Evolutionary conservation across 73 alveolate genomes (phyloP).

Genomic region (Tetrahymena malaccensis): DNA sequence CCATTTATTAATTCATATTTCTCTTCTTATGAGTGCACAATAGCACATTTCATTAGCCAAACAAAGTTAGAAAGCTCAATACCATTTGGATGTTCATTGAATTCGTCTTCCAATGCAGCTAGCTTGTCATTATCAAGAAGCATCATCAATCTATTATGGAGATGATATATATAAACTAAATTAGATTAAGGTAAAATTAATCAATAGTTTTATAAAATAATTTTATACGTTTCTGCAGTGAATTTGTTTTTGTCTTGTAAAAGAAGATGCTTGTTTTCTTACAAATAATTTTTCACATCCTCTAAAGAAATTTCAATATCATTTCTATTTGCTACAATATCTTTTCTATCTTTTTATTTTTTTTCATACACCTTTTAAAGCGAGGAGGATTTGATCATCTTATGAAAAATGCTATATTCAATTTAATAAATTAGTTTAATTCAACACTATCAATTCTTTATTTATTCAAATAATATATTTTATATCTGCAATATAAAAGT

Average conservation of each 20-base stretch:
- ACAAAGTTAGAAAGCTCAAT: slow-evolving; percentile 67
- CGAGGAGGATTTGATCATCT: background rate
- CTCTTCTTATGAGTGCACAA: slow-evolving; percentile 61
- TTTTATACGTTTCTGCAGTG: background rate
- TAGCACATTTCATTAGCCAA: slow-evolving; percentile 74
- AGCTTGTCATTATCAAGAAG: slow-evolving; percentile 87
- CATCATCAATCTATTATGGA: slow-evolving; percentile 80
- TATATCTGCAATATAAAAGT: background rate
- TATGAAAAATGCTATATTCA: background rate
- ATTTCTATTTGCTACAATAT: background rate
- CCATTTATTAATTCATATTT: slow-evolving; percentile 92
- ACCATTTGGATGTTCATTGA: slow-evolving; percentile 83
- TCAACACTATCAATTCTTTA: no score
- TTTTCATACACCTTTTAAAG: background rate
- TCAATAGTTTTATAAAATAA: background rate
- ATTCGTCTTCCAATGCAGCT: slow-evolving; percentile 86
- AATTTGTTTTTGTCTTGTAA: background rate
- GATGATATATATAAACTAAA: background rate
- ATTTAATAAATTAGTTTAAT: no score
- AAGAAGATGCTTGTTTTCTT: background rate
- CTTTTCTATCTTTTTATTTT: background rate
- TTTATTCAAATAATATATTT: no score
- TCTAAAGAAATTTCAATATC: background rate
- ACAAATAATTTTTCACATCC: background rate
- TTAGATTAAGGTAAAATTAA: background rate